Conservation (phyloP, 345 rosid species). For the Ricinus communis region DNA sequence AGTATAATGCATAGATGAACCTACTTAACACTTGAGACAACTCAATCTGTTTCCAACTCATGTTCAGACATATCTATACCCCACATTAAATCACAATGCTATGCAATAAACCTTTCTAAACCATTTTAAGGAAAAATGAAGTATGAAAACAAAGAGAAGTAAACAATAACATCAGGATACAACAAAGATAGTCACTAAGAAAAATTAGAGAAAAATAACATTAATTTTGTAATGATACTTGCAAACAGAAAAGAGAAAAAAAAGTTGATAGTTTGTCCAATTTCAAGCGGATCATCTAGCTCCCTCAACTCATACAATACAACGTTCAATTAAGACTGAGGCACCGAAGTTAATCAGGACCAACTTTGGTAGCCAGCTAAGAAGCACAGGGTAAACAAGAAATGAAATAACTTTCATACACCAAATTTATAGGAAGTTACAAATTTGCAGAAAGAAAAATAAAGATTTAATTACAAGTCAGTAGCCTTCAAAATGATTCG, state of each 20-base stretch:
- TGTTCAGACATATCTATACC: too few relatives aligned
- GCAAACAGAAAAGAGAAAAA: not conserved
- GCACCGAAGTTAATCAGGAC: not conserved
- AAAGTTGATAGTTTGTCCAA: not conserved
- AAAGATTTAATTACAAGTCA: slow-evolving; percentile 3
- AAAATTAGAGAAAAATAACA: not conserved
- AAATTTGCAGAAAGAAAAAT: not conserved
- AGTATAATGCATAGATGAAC: too few relatives aligned
- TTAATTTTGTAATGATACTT: not conserved
- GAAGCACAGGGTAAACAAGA: not conserved
- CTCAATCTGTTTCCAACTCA: too few relatives aligned
- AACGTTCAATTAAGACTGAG: not conserved
- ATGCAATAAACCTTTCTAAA: too few relatives aligned
- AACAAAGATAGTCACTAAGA: too few relatives aligned
- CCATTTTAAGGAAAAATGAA: too few relatives aligned
- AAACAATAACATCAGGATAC: too few relatives aligned
- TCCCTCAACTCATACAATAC: not conserved
- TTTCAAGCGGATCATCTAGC: not conserved
- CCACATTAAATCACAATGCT: too few relatives aligned
- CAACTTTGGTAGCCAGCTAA: not conserved
- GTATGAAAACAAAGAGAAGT: too few relatives aligned
- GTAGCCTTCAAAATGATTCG: not conserved
- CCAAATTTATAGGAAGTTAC: not conserved
- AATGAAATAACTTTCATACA: not conserved
- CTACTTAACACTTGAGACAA: too few relatives aligned